Conservation (phyloP, 306 rosid species). For the Trifolium dubium region DNA sequence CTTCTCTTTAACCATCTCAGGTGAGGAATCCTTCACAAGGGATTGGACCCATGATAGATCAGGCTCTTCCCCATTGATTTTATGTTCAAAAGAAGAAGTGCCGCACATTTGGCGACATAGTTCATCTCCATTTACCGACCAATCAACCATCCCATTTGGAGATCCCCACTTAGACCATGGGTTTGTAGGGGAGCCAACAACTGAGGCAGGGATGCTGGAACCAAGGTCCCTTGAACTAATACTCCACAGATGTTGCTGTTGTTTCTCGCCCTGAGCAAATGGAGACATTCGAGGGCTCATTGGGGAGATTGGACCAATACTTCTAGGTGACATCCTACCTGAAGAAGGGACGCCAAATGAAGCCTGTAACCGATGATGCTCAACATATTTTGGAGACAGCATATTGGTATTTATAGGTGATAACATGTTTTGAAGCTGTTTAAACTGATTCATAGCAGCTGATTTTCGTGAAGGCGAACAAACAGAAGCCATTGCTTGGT, state of each 20-base stretch:
- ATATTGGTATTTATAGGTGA: conserved; percentile 70
- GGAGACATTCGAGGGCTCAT: conserved; percentile 61
- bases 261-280: conserved; percentile 72
- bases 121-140: conserved; percentile 65
- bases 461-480: conserved; percentile 83
- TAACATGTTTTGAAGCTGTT: conserved; percentile 71
- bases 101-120: conserved; percentile 42
- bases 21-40: conserved; percentile 80
- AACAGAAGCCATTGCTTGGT: conserved; percentile 53
- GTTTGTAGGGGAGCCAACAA: conserved; percentile 66
- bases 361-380: conserved; percentile 65
- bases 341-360: conserved; percentile 65
- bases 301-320: conserved; percentile 72
- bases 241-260: conserved; percentile 60
- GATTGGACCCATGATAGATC: conserved; percentile 86
- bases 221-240: conserved; percentile 74
- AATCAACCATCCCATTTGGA: conserved; percentile 70
- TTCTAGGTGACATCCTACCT: conserved; percentile 85
- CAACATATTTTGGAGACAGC: conserved; percentile 68
- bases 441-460: conserved; percentile 69
- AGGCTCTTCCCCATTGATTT: conserved; percentile 78
- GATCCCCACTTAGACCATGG: conserved; percentile 82
- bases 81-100: conserved; percentile 59
- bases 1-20: conserved; percentile 73
- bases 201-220: conserved; percentile 52